Base-by-base conservation (phyloP, 2,329 filamentous ascomycete species). In the Aureobasidium sp. region DNA sequence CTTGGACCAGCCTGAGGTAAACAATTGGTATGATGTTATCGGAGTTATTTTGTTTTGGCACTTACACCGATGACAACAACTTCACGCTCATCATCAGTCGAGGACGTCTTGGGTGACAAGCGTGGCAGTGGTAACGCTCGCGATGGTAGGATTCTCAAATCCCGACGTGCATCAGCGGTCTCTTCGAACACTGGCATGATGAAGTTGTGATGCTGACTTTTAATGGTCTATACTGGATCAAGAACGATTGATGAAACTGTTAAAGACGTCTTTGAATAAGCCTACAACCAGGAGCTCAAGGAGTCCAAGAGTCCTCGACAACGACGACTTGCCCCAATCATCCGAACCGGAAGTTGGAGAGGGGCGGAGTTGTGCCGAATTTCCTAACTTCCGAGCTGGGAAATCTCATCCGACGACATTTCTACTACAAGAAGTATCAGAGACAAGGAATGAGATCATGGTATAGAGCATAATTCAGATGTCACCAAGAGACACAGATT, bases 161-260 rank as follows among this genome's bases (percentile, higher is more conserved):
- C 57, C 25, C 57, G 27, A 13, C 17, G 29, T 21, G 33, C 21
- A 19, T 31, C 50, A 10, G 46, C 21, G 25, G 46, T 60, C 37
- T 60, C 57, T 21, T 60, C 42, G 27, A 60, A 60, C 35, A 60
- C 57, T 1, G 57, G 57, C 57, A 60, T 60, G 13, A 10, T 37
- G 47, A 19, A 13, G 19, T 37, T 37, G 17, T 37, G 19, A 13
- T 25, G 13, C 15, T 23, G 42, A 11, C 6, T 37, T 37, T 17
- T 11, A 4, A 23, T 23, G 37, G 6, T 21, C 7, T 7, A 8
- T 7, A 3, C 21, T 25, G n/a, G 21, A 17, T 21, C 21, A 25
- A 43, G 21, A 11, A 23, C n/a, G n/a, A n/a, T n/a, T n/a, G n/a
- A n/a, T n/a, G n/a, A 50, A 35, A 8, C 3, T 2, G 33, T 8